Base-by-base conservation (phyloP, 2,329 filamentous ascomycete genomes). In the Botrytis elliptica region DNA sequence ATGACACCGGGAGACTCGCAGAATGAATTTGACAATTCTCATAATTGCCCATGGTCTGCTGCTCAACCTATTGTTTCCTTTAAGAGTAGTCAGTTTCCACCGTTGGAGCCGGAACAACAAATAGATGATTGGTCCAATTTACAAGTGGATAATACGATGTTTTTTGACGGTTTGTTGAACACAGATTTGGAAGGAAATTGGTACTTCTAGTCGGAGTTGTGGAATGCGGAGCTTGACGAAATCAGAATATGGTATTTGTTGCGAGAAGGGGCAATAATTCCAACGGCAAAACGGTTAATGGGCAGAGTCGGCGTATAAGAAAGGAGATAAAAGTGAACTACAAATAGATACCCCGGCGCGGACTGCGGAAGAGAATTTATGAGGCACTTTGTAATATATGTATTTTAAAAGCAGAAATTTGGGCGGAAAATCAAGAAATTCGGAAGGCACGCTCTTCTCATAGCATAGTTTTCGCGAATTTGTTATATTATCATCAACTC, bases 111-210 rank as follows among this genome's bases (percentile, higher is more conserved):
- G n/a, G 75, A 76, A 18, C 74, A 77, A 36, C 74, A 72, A 14
- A 70, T 75, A 16, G 63, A 77, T 70, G 75, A 78, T 65, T 80
- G 78, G 78, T 72, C 70, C 1, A 70, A 76, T 29, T 71, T 72
- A 16, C 78, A 78, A 38, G 74, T 74, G 18, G 79, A 81, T 52
- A 78, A 81, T 44, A 78, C 77, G 6, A 62, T 79, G 33, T 80
- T 79, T 68, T 81, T 81, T 75, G 79, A 81, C 69, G 78, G 79
- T 68, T 65, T 81, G 29, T 52, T 80, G 9, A 79, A 78, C 62
- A 79, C 78, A 6, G 79, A 81, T 77, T 74, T 80, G 33, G 79
- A 80, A 69, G 78, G 78, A 2, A 80, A 81, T 74, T 81, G 79
- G 79, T 74, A 77, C 14, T 77, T 77, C 62, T 78, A 70, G 74